A percentile compares a stretch with the other conserved stretches of the same genome.
These are phyloP conservation scores for Calonectria crousiana DNA, from an alignment of 2,329 filamentous ascomycete species.

Conservation along the genomic window DNA sequence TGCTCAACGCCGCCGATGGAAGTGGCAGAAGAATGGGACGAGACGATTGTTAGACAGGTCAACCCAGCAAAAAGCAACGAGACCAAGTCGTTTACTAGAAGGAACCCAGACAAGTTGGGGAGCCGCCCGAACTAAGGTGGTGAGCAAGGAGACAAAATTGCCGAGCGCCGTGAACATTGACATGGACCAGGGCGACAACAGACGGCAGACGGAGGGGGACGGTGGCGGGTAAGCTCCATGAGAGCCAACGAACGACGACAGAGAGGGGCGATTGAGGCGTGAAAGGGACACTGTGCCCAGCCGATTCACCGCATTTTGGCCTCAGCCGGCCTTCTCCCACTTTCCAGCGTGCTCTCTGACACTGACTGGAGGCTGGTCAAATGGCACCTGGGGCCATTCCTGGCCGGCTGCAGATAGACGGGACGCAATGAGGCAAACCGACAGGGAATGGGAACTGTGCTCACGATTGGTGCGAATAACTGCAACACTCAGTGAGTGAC, in stretches of 20 bases:
- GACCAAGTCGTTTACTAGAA: slow-evolving; percentile 27
- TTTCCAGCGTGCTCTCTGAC: slow-evolving; percentile 29
- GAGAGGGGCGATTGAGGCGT: slow-evolving; percentile 22
- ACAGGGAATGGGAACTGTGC: slow-evolving; percentile 25
- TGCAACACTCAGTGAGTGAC: background rate
- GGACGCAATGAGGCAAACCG: slow-evolving; percentile 36
- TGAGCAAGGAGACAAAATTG: slow-evolving; percentile 37
- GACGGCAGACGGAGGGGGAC: slow-evolving; percentile 2
- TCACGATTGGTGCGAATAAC: slow-evolving; percentile 30
- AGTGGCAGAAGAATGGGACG: slow-evolving; percentile 10
- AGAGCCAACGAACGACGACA: slow-evolving; percentile 26
- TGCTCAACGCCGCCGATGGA: background rate
- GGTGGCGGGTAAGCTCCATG: slow-evolving; percentile 30
- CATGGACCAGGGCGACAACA: slow-evolving; percentile 24
- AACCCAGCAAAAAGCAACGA: slow-evolving; percentile 37
- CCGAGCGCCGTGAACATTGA: slow-evolving; percentile 24
- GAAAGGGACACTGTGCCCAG: slow-evolving; percentile 29
- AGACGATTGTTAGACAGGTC: slow-evolving; percentile 19
- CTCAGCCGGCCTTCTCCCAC: slow-evolving; percentile 38
- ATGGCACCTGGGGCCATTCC: slow-evolving; percentile 36
- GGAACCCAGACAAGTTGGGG: slow-evolving; percentile 28
- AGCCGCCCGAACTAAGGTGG: slow-evolving; percentile 36
- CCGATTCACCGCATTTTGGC: slow-evolving; percentile 48
- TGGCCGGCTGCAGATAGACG: slow-evolving; percentile 41
- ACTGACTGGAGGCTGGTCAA: slow-evolving; percentile 36